A percentile compares a stretch with the other conserved stretches of the same genome.
Conservation (phyloP, 495 filamentous ascomycete species). For the Chaetomidium leptoderma region DNA sequence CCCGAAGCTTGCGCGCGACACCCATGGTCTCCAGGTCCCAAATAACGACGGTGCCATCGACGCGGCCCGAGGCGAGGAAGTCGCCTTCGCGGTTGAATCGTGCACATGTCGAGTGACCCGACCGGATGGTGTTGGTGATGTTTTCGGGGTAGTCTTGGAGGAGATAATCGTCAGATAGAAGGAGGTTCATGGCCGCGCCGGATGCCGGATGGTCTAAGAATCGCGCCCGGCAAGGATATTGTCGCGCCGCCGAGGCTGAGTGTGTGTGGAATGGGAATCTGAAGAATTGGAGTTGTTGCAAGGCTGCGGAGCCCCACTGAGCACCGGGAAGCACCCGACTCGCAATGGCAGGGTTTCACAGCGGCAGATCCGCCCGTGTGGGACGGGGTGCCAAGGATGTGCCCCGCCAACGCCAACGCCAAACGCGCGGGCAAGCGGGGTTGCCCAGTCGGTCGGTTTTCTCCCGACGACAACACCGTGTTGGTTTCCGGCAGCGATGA, state of each 20-base stretch:
- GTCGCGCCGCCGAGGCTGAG: constrained; percentile 3
- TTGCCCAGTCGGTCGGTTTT: neutral
- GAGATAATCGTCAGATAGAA: constrained; percentile 57
- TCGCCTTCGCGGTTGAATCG: constrained; percentile 94
- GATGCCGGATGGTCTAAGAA: neutral
- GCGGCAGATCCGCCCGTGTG: constrained; percentile 9
- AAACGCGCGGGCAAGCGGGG: neutral
- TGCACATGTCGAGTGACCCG: constrained; percentile 59
- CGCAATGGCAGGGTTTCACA: neutral
- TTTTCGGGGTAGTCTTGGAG: constrained; percentile 93
- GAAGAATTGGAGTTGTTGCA: constrained; percentile 13
- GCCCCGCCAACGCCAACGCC: neutral
- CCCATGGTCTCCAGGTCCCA: constrained; percentile 97
- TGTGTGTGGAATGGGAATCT: constrained; percentile 1
- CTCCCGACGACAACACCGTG: neutral
- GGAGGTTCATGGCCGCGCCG: constrained; percentile 41
- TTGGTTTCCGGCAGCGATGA: neutral
- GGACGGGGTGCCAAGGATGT: neutral
- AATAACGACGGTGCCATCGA: constrained; percentile 88
- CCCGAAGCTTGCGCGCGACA: constrained; percentile 84
- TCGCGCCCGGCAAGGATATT: neutral
- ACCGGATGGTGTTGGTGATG: constrained; percentile 78
- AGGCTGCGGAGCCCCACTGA: constrained; percentile 18
- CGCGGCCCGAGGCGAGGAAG: constrained; percentile 87
- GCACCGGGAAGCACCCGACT: neutral